Base-by-base conservation (phyloP, 768 basidiomycete species). In the Roridomyces roridus region DNA sequence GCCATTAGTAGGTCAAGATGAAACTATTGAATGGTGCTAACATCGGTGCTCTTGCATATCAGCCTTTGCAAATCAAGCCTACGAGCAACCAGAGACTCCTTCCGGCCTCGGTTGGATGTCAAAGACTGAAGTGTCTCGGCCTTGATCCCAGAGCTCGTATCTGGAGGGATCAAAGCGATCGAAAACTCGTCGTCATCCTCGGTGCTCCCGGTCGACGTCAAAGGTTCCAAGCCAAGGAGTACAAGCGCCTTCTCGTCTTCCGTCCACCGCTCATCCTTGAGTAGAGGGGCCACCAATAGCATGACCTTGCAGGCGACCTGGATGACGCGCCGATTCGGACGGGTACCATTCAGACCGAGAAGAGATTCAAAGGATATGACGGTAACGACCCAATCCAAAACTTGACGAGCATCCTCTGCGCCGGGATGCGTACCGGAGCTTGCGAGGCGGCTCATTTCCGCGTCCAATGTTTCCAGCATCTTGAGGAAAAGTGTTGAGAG, bases 31-130 rank as follows among this genome's bases (percentile, higher is more conserved):
- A 47, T 21, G 18, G 51, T 34, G 77, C 84, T 66, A 62, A 94
- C 93, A 63, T 92, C 90, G 40, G 77, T 65, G 55, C 82, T 84
- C 55, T 84, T 84, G 85, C 92, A 93, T 23, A 94, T 69, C 8
- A 81, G 68, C 25, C 77, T 74, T 45, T 89, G 82, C 21, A 93
- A 72, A 36, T 71, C 70, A 17, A 73, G 67, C 53, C 79, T 73
- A 37, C 69, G 47, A 34, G 64, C 57, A 35, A 46, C 46, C 15
- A 46, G 47, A 34, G 49, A 51, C 46, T 55, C 50, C 36, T 44
- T 60, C 39, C 39, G 41, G 20, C 26, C 55, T 49, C 62, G 47
- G 28, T 48, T 50, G 7, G 41, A 48, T 23, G 66, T 71, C 51
- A 84, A 62, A 35, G 57, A 62, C 45, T 72, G 72, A 37, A 91